These are phyloP conservation scores for Lobosporangium transversale DNA, from an alignment of 192 early-diverging fungal genomes.

Conservation along the genomic window DNA sequence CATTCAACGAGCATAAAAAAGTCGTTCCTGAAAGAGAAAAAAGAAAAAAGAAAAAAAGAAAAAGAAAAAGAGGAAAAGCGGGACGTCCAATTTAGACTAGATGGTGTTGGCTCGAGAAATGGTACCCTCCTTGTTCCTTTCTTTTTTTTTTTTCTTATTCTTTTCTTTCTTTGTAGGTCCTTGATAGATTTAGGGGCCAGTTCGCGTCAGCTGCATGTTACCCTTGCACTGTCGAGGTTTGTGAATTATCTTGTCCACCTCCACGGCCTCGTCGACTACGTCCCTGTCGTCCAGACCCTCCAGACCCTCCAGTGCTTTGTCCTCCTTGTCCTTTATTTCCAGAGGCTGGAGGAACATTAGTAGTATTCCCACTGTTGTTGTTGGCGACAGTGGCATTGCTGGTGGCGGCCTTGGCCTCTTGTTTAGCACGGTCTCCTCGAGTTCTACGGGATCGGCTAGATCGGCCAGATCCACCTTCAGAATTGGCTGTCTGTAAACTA, in stretches of 20 bases:
- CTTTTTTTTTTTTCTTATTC: background rate
- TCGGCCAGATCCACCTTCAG: constrained; percentile 8
- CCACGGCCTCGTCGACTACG: constrained; percentile 34
- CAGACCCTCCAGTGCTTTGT: constrained; percentile 17
- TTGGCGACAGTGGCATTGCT: background rate
- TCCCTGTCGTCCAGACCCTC: constrained; percentile 13
- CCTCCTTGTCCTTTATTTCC: constrained; percentile 15
- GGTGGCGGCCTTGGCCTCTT: constrained; percentile 2
- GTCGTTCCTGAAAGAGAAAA: background rate
- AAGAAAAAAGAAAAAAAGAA: background rate
- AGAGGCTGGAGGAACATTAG: background rate
- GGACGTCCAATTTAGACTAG: background rate
- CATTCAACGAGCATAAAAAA: too few relatives aligned
- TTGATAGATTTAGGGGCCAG: too few relatives aligned
- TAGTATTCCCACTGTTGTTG: background rate
- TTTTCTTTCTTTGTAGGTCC: too few relatives aligned
- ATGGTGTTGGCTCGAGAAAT: background rate
- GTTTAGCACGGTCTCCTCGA: constrained; percentile 23
- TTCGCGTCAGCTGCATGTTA: background rate
- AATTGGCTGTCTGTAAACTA: background rate
- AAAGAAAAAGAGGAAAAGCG: background rate
- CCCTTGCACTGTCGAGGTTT: constrained; percentile 3
- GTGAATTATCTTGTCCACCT: constrained; percentile 9
- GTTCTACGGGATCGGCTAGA: constrained; percentile 18
- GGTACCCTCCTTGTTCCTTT: background rate